Base-by-base conservation (phyloP, 192 early-diverging fungal genomes). In the Rhizophagus prolifer region DNA sequence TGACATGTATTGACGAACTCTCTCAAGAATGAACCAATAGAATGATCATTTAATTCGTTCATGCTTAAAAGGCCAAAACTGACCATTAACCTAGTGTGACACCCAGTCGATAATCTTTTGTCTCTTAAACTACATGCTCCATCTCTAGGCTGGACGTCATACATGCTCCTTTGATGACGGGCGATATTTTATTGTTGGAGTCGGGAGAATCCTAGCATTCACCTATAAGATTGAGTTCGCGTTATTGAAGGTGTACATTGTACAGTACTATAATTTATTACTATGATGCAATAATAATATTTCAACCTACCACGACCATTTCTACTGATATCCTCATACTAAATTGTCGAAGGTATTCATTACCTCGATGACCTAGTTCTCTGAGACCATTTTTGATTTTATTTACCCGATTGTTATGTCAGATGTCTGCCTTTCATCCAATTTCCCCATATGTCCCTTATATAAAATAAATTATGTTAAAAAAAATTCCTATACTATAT, bases 61-160 rank as follows among this genome's bases (percentile, higher is more conserved):
- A n/a, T n/a, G n/a, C n/a, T n/a, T n/a, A n/a, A 75, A 98, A 92
- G 28, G 91, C 89, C 6, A 96, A 86, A 8, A 98, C 92, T 16
- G 84, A 85, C 94, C 94, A 95, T 36, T 90, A 91, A 21, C 86
- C 83, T 30, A 97, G 87, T 16, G 87, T 88, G 2, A 87, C 90
- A 31, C 94, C 94, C 95, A 6, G 88, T 84, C 6, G 88, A 85
- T 9, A 97, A 92, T 72, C 87, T 88, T 82, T 92, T 93, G 77
- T 92, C 92, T 64, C 88, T 88, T 72, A 97, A 84, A 75, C 95
- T 95, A 95, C 96, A 96, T 14, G 92, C 89, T 26, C 96, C 95
- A 75, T 84, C 86, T 9, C 82, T 80, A 5, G 92, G 91, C 41
- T 79, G 70, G 68, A 92, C 77, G n/a, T n/a, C n/a, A n/a, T n/a